A percentile compares a stretch with the other conserved stretches of the same genome.
These are phyloP conservation scores for Cladobotryum mycophilum DNA, from an alignment of 2,329 filamentous ascomycete genomes.

Conservation along the genomic window DNA sequence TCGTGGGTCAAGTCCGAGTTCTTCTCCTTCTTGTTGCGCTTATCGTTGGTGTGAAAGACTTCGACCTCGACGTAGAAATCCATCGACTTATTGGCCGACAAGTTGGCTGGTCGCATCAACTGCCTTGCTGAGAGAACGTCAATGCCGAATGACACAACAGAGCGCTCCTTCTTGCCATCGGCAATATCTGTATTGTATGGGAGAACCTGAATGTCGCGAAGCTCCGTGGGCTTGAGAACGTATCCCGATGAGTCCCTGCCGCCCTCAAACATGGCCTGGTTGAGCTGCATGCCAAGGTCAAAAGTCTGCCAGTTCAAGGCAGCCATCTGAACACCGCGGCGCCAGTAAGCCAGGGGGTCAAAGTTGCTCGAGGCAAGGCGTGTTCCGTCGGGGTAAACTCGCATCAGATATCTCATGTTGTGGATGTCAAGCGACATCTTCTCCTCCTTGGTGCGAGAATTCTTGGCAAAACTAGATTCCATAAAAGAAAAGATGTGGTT, in stretches of 20 bases:
- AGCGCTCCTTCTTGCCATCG: conserved; percentile 65
- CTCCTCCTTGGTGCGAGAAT: conserved; percentile 67
- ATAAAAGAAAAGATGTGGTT: conserved; percentile 97
- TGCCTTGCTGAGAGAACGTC: conserved; percentile 92
- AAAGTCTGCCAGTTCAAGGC: conserved; percentile 98
- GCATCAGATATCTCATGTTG: conserved; percentile 87
- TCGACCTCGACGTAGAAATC: conserved; percentile 95
- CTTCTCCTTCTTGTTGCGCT: conserved; percentile 77
- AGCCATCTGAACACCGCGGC: conserved; percentile 93
- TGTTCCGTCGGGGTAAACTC: conserved; percentile 81
- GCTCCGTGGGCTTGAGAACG: conserved; percentile 82
- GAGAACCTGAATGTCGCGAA: conserved; percentile 63
- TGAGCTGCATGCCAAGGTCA: conserved; percentile 90
- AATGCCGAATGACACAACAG: conserved; percentile 77
- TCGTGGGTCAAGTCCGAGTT: conserved; percentile 46
- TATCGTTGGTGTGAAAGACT: conserved; percentile 89
- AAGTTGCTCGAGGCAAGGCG: conserved; percentile 89
- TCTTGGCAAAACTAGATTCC: conserved; percentile 78
- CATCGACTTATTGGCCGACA: conserved; percentile 66
- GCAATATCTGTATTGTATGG: conserved; percentile 44
- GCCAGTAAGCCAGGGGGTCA: conserved; percentile 89
- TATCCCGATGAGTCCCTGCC: conserved; percentile 84
- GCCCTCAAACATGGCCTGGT: conserved; percentile 94
- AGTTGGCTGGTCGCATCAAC: conserved; percentile 72
- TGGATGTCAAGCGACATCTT: conserved; percentile 79